A percentile compares a stretch with the other conserved stretches of the same genome.
These are phyloP conservation scores for Suillus paluster DNA, from an alignment of 768 basidiomycete species.

Conservation along the genomic window DNA sequence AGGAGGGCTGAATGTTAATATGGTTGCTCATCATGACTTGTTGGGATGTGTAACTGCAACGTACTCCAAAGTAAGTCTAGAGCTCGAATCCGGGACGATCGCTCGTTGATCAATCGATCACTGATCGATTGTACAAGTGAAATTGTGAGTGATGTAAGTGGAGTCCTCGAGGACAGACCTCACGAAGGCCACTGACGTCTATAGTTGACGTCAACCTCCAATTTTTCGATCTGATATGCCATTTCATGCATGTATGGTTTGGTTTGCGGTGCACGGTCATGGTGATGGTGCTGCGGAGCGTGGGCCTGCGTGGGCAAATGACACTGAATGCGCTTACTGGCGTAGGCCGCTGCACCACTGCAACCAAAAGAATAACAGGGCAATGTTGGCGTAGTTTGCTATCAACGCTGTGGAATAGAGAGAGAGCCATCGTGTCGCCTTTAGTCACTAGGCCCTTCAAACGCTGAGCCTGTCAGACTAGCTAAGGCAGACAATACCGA, in stretches of 20 bases:
- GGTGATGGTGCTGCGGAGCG: not conserved
- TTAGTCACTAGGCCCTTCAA: too few relatives aligned
- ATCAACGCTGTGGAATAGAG: too few relatives aligned
- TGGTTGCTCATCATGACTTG: not conserved
- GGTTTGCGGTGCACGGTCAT: too few relatives aligned
- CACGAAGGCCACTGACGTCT: not conserved
- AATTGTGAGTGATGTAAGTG: not conserved
- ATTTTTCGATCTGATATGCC: not conserved
- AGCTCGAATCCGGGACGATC: not conserved
- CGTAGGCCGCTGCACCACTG: not conserved
- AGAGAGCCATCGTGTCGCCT: too few relatives aligned
- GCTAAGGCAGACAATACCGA: too few relatives aligned
- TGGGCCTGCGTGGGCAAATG: not conserved
- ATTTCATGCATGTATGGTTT: too few relatives aligned
- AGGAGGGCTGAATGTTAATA: slow-evolving; percentile 10
- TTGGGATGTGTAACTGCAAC: not conserved
- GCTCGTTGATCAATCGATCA: not conserved
- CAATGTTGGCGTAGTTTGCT: too few relatives aligned
- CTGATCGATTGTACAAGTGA: not conserved
- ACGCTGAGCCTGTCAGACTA: too few relatives aligned
- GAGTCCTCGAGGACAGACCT: not conserved
- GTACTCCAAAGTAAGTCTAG: not conserved
- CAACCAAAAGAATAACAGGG: too few relatives aligned
- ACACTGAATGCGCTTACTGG: too few relatives aligned
- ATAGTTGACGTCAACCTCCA: too few relatives aligned